Evolutionary conservation across 2,329 filamentous ascomycete species (phyloP).

Genomic region (Xylariales sp.): DNA sequence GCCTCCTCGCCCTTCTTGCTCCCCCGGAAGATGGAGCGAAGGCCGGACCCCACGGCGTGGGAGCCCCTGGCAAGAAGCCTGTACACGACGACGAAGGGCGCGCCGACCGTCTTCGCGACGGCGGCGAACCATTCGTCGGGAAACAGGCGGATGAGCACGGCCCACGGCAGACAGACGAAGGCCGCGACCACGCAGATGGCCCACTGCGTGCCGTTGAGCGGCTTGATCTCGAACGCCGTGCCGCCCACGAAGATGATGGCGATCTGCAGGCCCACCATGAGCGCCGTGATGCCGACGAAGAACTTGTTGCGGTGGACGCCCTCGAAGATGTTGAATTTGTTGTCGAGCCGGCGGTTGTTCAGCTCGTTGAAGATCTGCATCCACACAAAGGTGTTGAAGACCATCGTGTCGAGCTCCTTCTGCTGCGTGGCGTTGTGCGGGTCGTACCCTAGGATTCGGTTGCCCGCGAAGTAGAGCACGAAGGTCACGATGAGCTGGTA

Average conservation of each 20-base stretch:
- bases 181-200: slow-evolving; percentile 63
- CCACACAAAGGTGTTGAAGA: slow-evolving; percentile 79
- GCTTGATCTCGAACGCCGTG: slow-evolving; percentile 63
- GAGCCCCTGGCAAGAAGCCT: slow-evolving; percentile 38
- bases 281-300: slow-evolving; percentile 66
- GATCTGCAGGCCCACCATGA: slow-evolving; percentile 69
- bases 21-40: slow-evolving; percentile 40
- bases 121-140: slow-evolving; percentile 58
- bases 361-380: slow-evolving; percentile 79
- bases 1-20: slow-evolving; percentile 25
- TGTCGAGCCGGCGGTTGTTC: slow-evolving; percentile 73
- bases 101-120: slow-evolving; percentile 47
- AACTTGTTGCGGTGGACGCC: slow-evolving; percentile 67
- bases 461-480: slow-evolving; percentile 70
- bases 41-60: slow-evolving; percentile 37
- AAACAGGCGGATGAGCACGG: slow-evolving; percentile 60
- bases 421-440: slow-evolving; percentile 54
- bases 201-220: slow-evolving; percentile 64
- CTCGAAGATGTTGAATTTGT: slow-evolving; percentile 71
- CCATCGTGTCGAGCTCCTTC: slow-evolving; percentile 65
- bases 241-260: slow-evolving; percentile 69
- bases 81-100: slow-evolving; percentile 48
- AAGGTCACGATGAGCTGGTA: slow-evolving; percentile 70
- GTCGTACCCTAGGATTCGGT: slow-evolving; percentile 64
- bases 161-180: slow-evolving; percentile 62